Evolutionary conservation across 192 early-diverging fungal genomes (phyloP).

Genomic region (Podila epicladia): DNA sequence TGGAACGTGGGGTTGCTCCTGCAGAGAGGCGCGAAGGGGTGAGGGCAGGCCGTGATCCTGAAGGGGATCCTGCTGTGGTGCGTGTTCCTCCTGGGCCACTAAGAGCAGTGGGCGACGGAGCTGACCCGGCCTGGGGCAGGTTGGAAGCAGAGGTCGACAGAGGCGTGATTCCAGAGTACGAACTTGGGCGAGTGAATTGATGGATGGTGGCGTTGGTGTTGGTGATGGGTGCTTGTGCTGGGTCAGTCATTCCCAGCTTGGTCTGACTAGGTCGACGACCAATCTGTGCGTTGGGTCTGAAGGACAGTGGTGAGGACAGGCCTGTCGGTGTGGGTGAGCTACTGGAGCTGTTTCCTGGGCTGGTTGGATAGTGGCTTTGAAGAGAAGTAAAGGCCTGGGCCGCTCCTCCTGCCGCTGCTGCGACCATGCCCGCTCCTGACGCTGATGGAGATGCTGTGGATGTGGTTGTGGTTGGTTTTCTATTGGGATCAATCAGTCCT

Average conservation of each 20-base stretch:
- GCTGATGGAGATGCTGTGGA: background rate
- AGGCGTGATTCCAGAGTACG: conserved; percentile 27
- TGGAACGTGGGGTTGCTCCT: conserved; percentile 13
- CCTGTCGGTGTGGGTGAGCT: conserved; percentile 22
- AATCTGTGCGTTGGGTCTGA: conserved; percentile 23
- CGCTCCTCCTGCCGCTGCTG: background rate
- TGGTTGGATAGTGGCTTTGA: conserved; percentile 11
- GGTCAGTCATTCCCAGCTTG: conserved; percentile 15
- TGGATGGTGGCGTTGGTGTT: conserved; percentile 2
- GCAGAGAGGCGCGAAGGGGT: conserved; percentile 24
- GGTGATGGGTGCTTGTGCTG: background rate
- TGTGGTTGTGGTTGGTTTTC: conserved; percentile 8
- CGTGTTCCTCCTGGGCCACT: background rate
- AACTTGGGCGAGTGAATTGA: conserved; percentile 13
- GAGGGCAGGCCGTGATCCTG: conserved; percentile 24
- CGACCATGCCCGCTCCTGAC: background rate
- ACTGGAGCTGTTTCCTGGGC: conserved; percentile 6
- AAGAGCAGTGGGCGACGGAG: conserved; percentile 25
- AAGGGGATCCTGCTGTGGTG: conserved; percentile 24
- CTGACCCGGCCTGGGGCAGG: conserved; percentile 26
- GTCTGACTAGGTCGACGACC: conserved; percentile 26
- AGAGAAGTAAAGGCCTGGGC: conserved; percentile 10
- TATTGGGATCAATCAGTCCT: conserved; percentile 32
- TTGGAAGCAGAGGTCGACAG: conserved; percentile 27
- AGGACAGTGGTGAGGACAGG: conserved; percentile 12